Evolutionary conservation across 208 protist species (phyloP), one percentile per base, ranked within the genome.

Genomic region (Porcisia hertigi): DNA sequence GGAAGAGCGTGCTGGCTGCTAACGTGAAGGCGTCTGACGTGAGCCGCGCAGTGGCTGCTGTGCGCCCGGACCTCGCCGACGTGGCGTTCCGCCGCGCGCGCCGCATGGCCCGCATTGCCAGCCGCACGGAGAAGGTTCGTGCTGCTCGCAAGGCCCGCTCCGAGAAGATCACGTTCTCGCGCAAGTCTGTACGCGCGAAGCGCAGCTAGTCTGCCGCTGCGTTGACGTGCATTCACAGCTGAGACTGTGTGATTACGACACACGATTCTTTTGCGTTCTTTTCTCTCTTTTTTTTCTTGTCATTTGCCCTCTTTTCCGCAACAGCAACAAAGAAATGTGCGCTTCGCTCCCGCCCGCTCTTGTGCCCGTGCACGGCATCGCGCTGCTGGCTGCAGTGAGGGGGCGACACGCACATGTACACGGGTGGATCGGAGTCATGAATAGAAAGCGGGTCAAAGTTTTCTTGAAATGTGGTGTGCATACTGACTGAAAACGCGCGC

Each of bases 101-200:
- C 77, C 88, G 89, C 80, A 82, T 96, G 75, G 88, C 92, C 18
- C 74, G 69, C 82, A 86, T 93, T 49, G 66, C 74, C 47, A 84
- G 75, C 76, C 89, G 85, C 88, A 89, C 85, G 64, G 78, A 73
- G 60, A 92, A 92, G 85, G 86, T 96, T 30, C 52, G 62, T 16
- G 91, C 87, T 52, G 89, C 89, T 55, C 88, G 89, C 86, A 96
- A 96, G 91, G 91, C 80, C 71, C 89, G 80, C 86, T 96, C 91
- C 23, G 75, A 86, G 75, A 92, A 90, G 80, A 84, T 79, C 75
- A 87, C 58, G 69, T 96, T 94, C 82, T 81, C 86, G 62, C 92
- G 88, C 88, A 96, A 90, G 86, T 47, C 84, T 18, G 87, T 92
- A 54, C 92, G 92, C 73, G 78, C 89, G 54, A 93, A 91, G 86